These are phyloP conservation scores for Phyllostachys edulis DNA, from an alignment of 176 grass and related monocot species.

Conservation along the genomic window DNA sequence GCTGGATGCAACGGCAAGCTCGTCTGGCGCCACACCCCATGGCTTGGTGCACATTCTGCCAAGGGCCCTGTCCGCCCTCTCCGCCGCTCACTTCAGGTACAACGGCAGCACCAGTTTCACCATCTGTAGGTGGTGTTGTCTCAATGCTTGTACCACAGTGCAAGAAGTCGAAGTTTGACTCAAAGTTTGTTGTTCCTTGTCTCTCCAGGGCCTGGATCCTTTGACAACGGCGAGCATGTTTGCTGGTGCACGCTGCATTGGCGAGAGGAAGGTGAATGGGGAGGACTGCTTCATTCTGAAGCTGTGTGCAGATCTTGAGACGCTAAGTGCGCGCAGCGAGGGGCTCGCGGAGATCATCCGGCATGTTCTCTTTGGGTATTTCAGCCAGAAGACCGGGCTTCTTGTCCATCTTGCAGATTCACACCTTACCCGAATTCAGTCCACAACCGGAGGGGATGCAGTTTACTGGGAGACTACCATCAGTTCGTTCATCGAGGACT, in stretches of 20 bases:
- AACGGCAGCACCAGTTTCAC: background rate
- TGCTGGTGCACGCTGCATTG: conserved; percentile 68
- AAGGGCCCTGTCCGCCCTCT: conserved; percentile 87
- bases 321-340: conserved; percentile 70
- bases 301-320: conserved; percentile 72
- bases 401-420: conserved; percentile 77
- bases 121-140: background rate
- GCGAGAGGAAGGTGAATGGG: conserved; percentile 76
- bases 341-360: conserved; percentile 80
- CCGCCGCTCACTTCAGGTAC: conserved; percentile 75
- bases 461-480: conserved; percentile 90
- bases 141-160: background rate
- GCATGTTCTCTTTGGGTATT: conserved; percentile 84
- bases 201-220: conserved; percentile 68
- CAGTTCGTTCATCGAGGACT: conserved; percentile 78
- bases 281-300: conserved; percentile 91
- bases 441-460: conserved; percentile 67
- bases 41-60: conserved; percentile 73
- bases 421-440: conserved; percentile 79
- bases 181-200: conserved; percentile 9
- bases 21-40: conserved; percentile 85
- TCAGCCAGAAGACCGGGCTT: conserved; percentile 76
- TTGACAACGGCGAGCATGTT: conserved; percentile 80
- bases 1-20: conserved; percentile 79
- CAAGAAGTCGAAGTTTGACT: background rate